These are phyloP conservation scores for Candida neerlandica DNA, from an alignment of 1,139 yeast species.

Conservation along the genomic window DNA sequence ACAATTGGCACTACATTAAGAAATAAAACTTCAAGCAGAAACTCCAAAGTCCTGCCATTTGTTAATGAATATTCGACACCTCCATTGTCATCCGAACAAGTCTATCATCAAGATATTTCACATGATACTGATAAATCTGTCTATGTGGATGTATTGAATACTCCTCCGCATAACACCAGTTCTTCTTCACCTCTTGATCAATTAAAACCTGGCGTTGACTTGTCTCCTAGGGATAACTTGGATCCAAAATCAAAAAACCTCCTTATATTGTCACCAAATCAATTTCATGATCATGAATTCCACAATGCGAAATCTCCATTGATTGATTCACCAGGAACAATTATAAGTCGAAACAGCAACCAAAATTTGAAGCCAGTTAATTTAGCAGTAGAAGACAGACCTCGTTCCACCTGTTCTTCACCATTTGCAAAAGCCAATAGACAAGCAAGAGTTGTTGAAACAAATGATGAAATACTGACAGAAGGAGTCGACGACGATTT, in stretches of 20 bases:
- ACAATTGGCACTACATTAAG: conserved; percentile 15
- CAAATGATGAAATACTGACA: conserved; percentile 30
- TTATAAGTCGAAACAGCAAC: conserved; percentile 8
- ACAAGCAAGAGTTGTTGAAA: conserved; percentile 51
- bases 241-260: conserved; percentile 27
- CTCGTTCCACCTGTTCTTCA: conserved; percentile 35
- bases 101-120: conserved; percentile 5
- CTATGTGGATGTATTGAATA: conserved; percentile 22
- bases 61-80: conserved; percentile 13
- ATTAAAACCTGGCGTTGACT: conserved; percentile 27
- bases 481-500: conserved; percentile 22
- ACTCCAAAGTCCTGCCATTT: conserved; percentile 8
- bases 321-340: conserved; percentile 13
- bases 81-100: conserved; percentile 7
- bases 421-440: conserved; percentile 50
- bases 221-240: conserved; percentile 18
- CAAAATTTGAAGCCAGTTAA: conserved; percentile 8
- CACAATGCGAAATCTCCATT: conserved; percentile 24
- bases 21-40: conserved; percentile 10
- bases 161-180: conserved; percentile 17
- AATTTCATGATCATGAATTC: conserved; percentile 39
- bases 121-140: conserved; percentile 18
- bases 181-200: conserved; percentile 14
- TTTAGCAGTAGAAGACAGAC: conserved; percentile 20
- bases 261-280: conserved; percentile 45